Percentiles rank a stretch among this genome's conserved stretches.
Evolutionary conservation across 78 protist genomes (phyloP).

Genomic region (Dictyostelium purpureum): DNA sequence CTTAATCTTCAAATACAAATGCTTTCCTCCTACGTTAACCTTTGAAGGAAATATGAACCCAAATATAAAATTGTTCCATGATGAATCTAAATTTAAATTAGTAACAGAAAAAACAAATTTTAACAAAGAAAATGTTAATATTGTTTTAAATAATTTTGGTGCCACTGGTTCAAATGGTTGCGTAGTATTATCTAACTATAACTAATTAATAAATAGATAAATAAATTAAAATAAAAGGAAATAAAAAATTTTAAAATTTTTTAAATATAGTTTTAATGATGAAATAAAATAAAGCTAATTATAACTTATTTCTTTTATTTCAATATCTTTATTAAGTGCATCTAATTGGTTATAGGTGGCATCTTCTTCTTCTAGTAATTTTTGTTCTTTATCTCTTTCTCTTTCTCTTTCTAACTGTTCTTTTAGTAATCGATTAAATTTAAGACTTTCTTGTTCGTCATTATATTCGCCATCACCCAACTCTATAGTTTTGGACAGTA

Average conservation of each 20-base stretch:
- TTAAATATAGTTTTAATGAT: too few relatives aligned
- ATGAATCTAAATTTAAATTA: neutral
- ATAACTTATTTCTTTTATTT: too few relatives aligned
- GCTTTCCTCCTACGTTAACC: conserved; percentile 32
- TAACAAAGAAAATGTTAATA: neutral
- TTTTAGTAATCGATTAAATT: neutral
- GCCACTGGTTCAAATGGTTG: conserved; percentile 87
- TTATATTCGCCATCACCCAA: too few relatives aligned
- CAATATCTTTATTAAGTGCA: too few relatives aligned
- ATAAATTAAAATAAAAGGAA: too few relatives aligned
- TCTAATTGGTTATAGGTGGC: too few relatives aligned
- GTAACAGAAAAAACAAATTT: conserved; percentile 2
- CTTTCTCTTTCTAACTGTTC: neutral
- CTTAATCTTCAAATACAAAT: conserved; percentile 36
- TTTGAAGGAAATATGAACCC: conserved; percentile 20
- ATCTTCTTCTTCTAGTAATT: neutral
- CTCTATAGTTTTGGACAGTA: too few relatives aligned
- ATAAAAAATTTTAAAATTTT: too few relatives aligned
- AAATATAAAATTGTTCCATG: conserved; percentile 23
- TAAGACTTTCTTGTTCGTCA: neutral
- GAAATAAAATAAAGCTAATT: too few relatives aligned
- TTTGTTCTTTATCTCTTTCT: neutral
- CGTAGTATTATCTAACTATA: neutral
- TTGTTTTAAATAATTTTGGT: conserved; percentile 78
- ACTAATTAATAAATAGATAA: too few relatives aligned